A percentile compares a stretch with the other conserved stretches of the same genome.
These are phyloP conservation scores for Lachancea sp. DNA, from an alignment of 805 yeast genomes.

Conservation along the genomic window DNA sequence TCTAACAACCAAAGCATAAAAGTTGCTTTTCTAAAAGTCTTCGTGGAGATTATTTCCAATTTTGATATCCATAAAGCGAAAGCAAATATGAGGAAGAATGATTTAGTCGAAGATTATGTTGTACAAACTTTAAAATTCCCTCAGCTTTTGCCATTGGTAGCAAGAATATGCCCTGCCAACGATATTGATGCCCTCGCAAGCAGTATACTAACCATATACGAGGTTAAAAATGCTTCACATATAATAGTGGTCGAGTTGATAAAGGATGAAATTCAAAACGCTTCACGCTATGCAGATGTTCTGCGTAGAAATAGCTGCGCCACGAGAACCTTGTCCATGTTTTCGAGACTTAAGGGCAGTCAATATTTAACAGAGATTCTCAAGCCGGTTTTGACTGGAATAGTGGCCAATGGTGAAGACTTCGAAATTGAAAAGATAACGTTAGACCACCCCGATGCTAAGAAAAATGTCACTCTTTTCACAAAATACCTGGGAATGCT, in stretches of 20 bases:
- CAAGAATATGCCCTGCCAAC: constrained; percentile 55
- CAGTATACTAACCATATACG: constrained; percentile 52
- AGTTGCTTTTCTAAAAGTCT: constrained; percentile 69
- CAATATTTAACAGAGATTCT: constrained; percentile 50
- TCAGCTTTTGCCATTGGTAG: constrained; percentile 45
- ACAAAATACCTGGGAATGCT: constrained; percentile 49
- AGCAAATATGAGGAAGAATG: constrained; percentile 25
- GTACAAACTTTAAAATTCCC: constrained; percentile 33
- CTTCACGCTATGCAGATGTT: constrained; percentile 62
- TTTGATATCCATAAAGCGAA: constrained; percentile 24
- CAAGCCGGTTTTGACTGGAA: constrained; percentile 49
- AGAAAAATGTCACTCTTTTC: constrained; percentile 41
- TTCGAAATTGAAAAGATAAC: constrained; percentile 60
- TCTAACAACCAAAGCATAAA: constrained; percentile 61
- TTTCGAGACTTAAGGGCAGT: constrained; percentile 61
- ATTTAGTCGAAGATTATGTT: constrained; percentile 29
- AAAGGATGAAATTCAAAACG: constrained; percentile 53
- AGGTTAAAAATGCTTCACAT: constrained; percentile 38
- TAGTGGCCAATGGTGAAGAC: constrained; percentile 43
- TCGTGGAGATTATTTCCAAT: constrained; percentile 53
- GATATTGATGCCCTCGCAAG: constrained; percentile 70
- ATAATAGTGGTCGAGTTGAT: constrained; percentile 50
- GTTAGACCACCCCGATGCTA: constrained; percentile 35
- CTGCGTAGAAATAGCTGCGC: constrained; percentile 78
- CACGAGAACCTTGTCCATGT: constrained; percentile 65